phyloP scores from a whole-genome alignment of 1,284 basidiomycete species.

The Coniferiporia weirii region DNA sequence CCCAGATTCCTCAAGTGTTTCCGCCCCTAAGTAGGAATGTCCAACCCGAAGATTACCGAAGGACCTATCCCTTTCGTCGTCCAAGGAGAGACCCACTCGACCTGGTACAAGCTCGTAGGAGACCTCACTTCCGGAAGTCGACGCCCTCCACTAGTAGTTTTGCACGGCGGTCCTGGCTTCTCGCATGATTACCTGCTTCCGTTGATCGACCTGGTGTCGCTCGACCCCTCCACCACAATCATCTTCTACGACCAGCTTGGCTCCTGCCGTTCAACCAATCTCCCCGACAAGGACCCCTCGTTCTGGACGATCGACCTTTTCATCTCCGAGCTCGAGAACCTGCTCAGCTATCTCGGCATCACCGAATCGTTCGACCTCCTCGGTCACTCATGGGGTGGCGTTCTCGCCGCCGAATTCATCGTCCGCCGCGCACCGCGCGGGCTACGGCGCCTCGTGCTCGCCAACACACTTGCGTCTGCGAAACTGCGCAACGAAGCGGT shows the following conservation, averaged over 20 bases:
- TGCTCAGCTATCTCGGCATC: constrained; percentile 36
- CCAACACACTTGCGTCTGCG: constrained; percentile 22
- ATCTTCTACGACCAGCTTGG: constrained; percentile 51
- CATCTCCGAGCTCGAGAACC: constrained; percentile 42
- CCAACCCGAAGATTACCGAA: neutral
- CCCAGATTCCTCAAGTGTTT: too few relatives aligned
- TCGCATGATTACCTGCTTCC: constrained; percentile 39
- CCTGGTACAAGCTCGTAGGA: constrained; percentile 28
- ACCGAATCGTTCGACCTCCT: constrained; percentile 35
- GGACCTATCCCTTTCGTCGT: constrained; percentile 2
- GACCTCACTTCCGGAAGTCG: constrained; percentile 22
- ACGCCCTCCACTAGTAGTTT: constrained; percentile 32
- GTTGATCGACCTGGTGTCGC: constrained; percentile 28
- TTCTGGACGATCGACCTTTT: constrained; percentile 48
- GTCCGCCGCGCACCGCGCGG: constrained; percentile 20
- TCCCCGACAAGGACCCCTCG: constrained; percentile 28
- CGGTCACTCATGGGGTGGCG: constrained; percentile 51
- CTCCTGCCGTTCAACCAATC: constrained; percentile 39
- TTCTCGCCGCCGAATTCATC: constrained; percentile 37
- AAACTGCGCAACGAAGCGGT: constrained; percentile 24
- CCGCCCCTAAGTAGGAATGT: too few relatives aligned
- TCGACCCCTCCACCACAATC: constrained; percentile 28
- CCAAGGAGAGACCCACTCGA: constrained; percentile 9
- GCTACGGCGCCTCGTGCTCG: constrained; percentile 26
- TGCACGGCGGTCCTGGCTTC: constrained; percentile 43